Conservation (phyloP, 75 land plant species). For the Ceratopteris richardii region DNA sequence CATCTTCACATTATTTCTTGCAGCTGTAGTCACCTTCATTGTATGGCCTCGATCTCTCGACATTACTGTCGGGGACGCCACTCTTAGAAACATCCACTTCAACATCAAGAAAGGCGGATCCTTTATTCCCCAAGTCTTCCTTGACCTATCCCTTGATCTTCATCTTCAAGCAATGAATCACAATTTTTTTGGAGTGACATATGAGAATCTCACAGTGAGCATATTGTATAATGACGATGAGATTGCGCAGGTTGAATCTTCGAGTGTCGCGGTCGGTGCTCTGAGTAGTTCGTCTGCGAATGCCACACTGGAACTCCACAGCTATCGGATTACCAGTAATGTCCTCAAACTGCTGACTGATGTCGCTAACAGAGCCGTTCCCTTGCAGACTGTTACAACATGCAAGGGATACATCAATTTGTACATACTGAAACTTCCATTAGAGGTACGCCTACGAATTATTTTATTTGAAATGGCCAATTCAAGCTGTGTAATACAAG, state of each 20-base stretch:
- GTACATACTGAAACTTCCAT: slow-evolving; percentile 12
- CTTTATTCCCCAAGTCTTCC: slow-evolving; percentile 13
- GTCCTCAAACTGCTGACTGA: slow-evolving; percentile 14
- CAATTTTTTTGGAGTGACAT: slow-evolving; percentile 22
- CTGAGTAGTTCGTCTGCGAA: slow-evolving; percentile 8
- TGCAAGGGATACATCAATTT: slow-evolving; percentile 17
- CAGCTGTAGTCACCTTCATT: neutral
- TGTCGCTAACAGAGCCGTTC: slow-evolving; percentile 11
- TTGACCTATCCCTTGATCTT: slow-evolving; percentile 22
- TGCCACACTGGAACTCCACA: slow-evolving; percentile 18
- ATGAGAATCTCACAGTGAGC: slow-evolving; percentile 15
- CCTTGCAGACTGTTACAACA: slow-evolving; percentile 15
- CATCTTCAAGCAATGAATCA: slow-evolving; percentile 15
- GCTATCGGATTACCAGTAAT: slow-evolving; percentile 12
- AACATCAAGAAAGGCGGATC: slow-evolving; percentile 6
- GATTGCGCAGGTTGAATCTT: slow-evolving; percentile 16
- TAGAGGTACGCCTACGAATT: slow-evolving; percentile 17
- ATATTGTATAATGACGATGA: slow-evolving; percentile 15
- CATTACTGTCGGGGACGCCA: neutral
- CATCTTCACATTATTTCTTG: neutral
- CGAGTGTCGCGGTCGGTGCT: slow-evolving; percentile 13
- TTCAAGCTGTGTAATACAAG: no score
- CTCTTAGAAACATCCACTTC: slow-evolving; percentile 1
- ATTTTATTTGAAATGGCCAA: neutral
- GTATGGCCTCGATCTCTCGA: neutral